Percentiles rank a stretch among this genome's conserved stretches.
Evolutionary conservation across 1,284 basidiomycete genomes (phyloP).

Genomic region (Caloboletus inedulis): DNA sequence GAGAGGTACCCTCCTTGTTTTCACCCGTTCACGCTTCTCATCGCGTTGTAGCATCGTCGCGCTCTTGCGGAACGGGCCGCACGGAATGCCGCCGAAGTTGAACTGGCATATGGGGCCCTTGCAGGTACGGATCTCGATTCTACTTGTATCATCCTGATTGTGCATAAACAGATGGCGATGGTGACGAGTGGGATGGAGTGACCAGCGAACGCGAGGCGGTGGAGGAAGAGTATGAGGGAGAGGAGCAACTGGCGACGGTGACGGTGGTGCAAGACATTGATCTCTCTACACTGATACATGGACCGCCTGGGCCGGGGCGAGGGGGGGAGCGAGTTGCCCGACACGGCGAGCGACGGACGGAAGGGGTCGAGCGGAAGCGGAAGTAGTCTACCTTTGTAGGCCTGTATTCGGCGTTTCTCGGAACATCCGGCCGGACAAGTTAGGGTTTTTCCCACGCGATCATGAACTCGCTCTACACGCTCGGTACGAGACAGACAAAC

Average conservation of each 20-base stretch:
- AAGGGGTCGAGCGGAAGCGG: conserved; percentile 59
- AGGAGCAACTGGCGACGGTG: conserved; percentile 76
- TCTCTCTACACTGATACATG: conserved; percentile 55
- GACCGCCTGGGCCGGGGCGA: conserved; percentile 30
- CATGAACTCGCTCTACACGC: conserved; percentile 94
- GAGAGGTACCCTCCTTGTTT: conserved; percentile 51
- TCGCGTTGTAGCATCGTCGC: conserved; percentile 54
- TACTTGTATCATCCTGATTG: conserved; percentile 12
- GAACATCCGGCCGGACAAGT: conserved; percentile 13
- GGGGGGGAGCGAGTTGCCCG: conserved; percentile 39
- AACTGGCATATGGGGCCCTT: conserved; percentile 62
- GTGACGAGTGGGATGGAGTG: conserved; percentile 38
- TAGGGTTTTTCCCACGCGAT: not conserved
- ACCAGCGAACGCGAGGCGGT: conserved; percentile 35
- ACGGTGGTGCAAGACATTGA: conserved; percentile 82
- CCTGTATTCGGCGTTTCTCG: conserved; percentile 19
- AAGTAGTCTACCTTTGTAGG: not conserved
- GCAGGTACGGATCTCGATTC: conserved; percentile 36
- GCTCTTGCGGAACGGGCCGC: conserved; percentile 65
- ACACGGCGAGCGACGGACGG: conserved; percentile 50
- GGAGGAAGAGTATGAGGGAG: conserved; percentile 69
- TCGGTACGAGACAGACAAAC: conserved; percentile 87
- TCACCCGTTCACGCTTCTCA: conserved; percentile 18
- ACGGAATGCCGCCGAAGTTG: conserved; percentile 67
- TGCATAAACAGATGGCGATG: conserved; percentile 33